Evolutionary conservation across 768 basidiomycete species (phyloP), one percentile per base, ranked within the genome.

Genomic region (Sutorius australiensis): DNA sequence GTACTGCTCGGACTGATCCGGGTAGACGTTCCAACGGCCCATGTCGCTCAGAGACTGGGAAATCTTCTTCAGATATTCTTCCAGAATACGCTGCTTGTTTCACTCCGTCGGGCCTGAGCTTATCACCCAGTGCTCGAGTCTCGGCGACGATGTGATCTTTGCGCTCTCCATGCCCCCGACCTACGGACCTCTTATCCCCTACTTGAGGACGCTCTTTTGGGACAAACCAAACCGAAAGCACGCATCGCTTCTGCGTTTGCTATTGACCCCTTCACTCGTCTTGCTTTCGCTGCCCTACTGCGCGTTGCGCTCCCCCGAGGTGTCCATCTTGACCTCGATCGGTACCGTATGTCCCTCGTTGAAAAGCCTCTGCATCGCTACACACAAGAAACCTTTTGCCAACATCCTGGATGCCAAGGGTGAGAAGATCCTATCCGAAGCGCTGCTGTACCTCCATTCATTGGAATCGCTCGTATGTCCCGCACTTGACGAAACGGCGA

Each of bases 1-100:
- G 12, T 21, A 43, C 37, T 21, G 27, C 44, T 37, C 39, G 19
- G 42, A 50, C 50, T 58, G n/a, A 66, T 39, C 42, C 42, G 46
- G 34, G n/a, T 31, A 67, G 67, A 30, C 16, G 16, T 60, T 68
- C 34, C 58, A 50, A 40, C 61, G 67, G 28, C 49, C 64, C 34
- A 67, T 68, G 64, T 57, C 57, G 11, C 40, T 63, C 8, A 58
- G 36, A 39, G 68, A 68, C 54, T 68, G 68, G 67, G 54, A 58
- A 14, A 51, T 59, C 24, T 68, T 70, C 45, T 67, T 51, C 14
- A 56, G 24, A 45, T 68, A 70, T 54, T 61, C 67, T 12, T 49
- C 48, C 33, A 59, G 67, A 19, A 32, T 68, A 39, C 66, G 56
- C 32, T 10, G 9, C 27, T 17, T 67, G 33, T 28, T 13, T 9